These are phyloP conservation scores for Aquilaria agallochum DNA, from an alignment of 441 rosid species.

Conservation along the genomic window DNA sequence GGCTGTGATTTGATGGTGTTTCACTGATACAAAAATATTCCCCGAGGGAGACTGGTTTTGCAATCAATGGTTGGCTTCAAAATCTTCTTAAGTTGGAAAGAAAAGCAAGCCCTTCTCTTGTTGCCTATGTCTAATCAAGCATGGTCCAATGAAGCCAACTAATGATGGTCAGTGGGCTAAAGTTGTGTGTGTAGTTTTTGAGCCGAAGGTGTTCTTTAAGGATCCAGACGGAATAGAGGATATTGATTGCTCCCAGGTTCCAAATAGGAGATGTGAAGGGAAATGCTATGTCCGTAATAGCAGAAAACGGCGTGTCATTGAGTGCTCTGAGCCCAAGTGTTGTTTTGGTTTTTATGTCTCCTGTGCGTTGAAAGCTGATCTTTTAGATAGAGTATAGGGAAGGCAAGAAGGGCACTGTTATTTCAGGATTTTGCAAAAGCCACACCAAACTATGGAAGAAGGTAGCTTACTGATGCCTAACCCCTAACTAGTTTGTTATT, in stretches of 20 bases:
- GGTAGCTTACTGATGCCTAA: conserved; percentile 27
- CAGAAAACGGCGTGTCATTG: conserved; percentile 59
- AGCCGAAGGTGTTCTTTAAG: conserved; percentile 85
- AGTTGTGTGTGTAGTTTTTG: conserved; percentile 64
- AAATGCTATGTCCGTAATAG: conserved; percentile 58
- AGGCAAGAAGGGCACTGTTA: conserved; percentile 59
- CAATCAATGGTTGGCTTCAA: conserved; percentile 34
- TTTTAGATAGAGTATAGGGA: conserved; percentile 70
- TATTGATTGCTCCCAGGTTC: conserved; percentile 57
- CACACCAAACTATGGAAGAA: conserved; percentile 78
- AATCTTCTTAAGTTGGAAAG: conserved; percentile 10
- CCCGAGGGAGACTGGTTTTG: conserved; percentile 98
- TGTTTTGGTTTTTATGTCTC: conserved; percentile 63
- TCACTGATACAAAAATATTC: conserved; percentile 60
- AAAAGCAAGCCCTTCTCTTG: conserved; percentile 27
- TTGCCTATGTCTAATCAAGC: conserved; percentile 59
- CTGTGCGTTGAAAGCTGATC: conserved; percentile 72
- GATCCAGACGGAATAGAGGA: conserved; percentile 83
- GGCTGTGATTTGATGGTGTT: conserved; percentile 92
- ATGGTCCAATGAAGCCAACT: conserved; percentile 68
- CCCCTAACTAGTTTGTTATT: neutral
- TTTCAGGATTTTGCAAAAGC: conserved; percentile 76
- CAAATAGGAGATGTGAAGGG: conserved; percentile 51
- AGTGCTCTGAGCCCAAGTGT: conserved; percentile 85
- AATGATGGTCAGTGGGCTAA: conserved; percentile 72